phyloP scores from a whole-genome alignment of 768 basidiomycete species.

The Russula sp. region DNA sequence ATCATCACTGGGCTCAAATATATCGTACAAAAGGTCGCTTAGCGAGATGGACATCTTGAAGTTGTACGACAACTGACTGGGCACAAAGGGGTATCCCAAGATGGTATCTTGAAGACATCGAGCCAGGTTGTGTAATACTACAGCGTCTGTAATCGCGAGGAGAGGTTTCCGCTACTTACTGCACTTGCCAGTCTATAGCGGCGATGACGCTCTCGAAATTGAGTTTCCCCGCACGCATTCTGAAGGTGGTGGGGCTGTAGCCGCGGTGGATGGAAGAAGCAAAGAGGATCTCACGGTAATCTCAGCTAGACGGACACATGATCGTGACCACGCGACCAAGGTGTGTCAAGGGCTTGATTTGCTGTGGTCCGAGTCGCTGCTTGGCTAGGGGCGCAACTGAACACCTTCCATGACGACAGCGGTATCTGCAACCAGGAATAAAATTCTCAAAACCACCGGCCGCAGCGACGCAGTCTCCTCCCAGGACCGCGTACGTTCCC shows the following conservation, averaged over 20 bases:
- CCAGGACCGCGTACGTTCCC: neutral
- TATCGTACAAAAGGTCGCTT: neutral
- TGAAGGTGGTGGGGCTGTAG: neutral
- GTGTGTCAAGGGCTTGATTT: neutral
- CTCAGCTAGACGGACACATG: neutral
- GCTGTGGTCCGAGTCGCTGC: neutral
- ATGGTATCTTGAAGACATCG: slow-evolving; percentile 14
- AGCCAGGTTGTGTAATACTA: neutral
- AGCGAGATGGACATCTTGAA: neutral
- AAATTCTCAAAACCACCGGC: neutral
- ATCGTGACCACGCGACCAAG: neutral
- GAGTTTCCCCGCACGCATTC: neutral
- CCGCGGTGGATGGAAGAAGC: neutral
- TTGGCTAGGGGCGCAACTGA: neutral
- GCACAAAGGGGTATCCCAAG: slow-evolving; percentile 14
- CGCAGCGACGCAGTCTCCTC: neutral
- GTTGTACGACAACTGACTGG: neutral
- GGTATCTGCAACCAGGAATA: slow-evolving; percentile 4
- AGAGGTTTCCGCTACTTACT: neutral
- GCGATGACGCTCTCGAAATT: neutral
- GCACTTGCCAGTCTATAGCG: neutral
- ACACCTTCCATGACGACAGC: slow-evolving; percentile 7
- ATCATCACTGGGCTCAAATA: neutral
- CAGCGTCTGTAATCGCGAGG: too few relatives aligned
- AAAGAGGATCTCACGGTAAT: neutral